Percentiles rank a stretch among this genome's conserved stretches.
These are phyloP conservation scores for Solanum sparsipilum DNA, from an alignment of 257 asterid species.

Conservation along the genomic window DNA sequence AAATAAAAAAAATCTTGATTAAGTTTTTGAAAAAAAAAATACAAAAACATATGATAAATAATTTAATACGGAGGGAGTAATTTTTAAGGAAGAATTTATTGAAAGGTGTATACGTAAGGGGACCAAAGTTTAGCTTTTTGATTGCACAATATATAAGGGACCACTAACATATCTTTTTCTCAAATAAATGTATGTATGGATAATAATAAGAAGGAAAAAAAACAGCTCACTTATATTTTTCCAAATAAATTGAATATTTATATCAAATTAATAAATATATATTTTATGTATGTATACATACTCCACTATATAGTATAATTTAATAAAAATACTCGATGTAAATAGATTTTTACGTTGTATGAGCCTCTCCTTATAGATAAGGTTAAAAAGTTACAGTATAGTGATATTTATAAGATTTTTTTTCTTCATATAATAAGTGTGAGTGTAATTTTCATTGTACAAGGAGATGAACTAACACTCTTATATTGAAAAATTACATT, in stretches of 20 bases:
- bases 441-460: neutral
- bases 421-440: too few species aligned
- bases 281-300: neutral
- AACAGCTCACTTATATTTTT: neutral
- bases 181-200: neutral
- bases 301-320: neutral
- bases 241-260: neutral
- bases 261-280: neutral
- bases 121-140: neutral
- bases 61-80: neutral
- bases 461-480: neutral
- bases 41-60: neutral
- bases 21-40: too few species aligned
- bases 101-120: neutral
- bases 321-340: neutral
- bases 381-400: neutral
- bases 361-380: neutral
- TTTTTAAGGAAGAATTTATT: neutral
- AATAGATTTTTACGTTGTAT: too few species aligned
- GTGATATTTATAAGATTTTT: neutral
- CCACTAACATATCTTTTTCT: slow-evolving; percentile 4
- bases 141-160: neutral
- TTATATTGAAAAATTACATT: neutral
- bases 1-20: neutral
- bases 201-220: neutral